Evolutionary conservation across 768 basidiomycete genomes (phyloP), one percentile per base, ranked within the genome.

Genomic region (Lentinula guzmanii): DNA sequence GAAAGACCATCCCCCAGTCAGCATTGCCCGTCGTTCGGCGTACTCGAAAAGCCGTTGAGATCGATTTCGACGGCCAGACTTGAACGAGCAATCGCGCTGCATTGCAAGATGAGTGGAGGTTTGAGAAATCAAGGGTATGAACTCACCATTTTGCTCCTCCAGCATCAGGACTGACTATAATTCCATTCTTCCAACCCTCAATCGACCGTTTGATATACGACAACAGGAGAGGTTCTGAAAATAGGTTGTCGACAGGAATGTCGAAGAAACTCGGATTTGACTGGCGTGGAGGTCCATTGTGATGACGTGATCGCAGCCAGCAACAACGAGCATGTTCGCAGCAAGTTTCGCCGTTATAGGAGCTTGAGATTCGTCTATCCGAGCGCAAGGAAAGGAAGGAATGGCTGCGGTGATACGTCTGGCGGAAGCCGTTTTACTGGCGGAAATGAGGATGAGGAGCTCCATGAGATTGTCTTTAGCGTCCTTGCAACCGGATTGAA

Each of bases 231-330:
- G 97, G 94, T 72, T 99, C 96, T 41, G 93, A 95, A 77, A 90
- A 98, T 50, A 98, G 80, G 72, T 98, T 98, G 77, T 98, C 96
- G 31, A 97, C 95, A 8, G 96, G 96, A 66, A 98, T 93, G 73
- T 98, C 95, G 72, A 98, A 98, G 80, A 98, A 98, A 6, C 96
- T 71, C 98, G 96, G 63, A 98, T 98, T 77, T 98, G 96, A 68
- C 90, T 91, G 45, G 96, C 95, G 70, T 98, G 96, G 55, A 98
- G 78, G 73, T 98, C 95, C 90, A 98, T 96, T n/a, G 96, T 98
- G 67, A 99, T 98, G 69, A 99, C 90, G 70, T 98, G 96, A 75
- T 98, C 96, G 71, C 95, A 97, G 24, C 96, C 96, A 8, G 97
- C 95, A 52, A 97, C 92, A 48, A 86, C 89, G 62, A 99, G 80